Base-by-base conservation (phyloP, 73 alveolate species). In the Paramecium pentaurelia region DNA sequence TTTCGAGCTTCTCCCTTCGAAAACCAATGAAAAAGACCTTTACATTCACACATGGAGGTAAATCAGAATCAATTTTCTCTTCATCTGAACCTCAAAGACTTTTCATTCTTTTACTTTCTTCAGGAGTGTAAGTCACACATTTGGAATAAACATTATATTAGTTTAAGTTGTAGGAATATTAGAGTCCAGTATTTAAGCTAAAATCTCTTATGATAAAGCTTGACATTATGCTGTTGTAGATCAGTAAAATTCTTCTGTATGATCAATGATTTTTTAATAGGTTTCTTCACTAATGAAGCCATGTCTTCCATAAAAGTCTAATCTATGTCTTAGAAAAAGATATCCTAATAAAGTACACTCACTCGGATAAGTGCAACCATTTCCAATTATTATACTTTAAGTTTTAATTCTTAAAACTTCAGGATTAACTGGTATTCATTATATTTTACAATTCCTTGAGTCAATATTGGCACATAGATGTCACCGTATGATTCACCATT, bases 401-500 rank as follows among this genome's bases (percentile, higher is more conserved):
- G 94, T 95, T 45, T 95, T 95, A 12, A 95, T 92, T 47, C 86
- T 96, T 12, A 95, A 93, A 54, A 73, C 60, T 32, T 64, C 34
- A 8, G 34, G 77, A 49, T 44, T 80, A 27, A 4, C 59, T 5
- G 93, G 42, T 40, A 37, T 44, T 28, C 0, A 20, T 70, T 49
- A 85, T 95, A 84, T 9, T 93, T 38, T 28, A 93, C 28, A 44
- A 97, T 71, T 36, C 71, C 59, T 42, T 64, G 54, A 27, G 98
- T 97, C 36, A 97, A 77, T 36, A 95, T 93, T 20, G 99, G 99
- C 59, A 96, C 94, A 86, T 96, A 97, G 40, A 95, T 94, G 22
- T 99, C 99, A 77, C 99, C 99, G 92, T 97, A 96, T 10, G 97
- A 86, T 88, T 97, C 99, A 0, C 99, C 99, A 32, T 97, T 71